Evolutionary conservation across 441 rosid genomes (phyloP).

Genomic region (Viola pubescens): DNA sequence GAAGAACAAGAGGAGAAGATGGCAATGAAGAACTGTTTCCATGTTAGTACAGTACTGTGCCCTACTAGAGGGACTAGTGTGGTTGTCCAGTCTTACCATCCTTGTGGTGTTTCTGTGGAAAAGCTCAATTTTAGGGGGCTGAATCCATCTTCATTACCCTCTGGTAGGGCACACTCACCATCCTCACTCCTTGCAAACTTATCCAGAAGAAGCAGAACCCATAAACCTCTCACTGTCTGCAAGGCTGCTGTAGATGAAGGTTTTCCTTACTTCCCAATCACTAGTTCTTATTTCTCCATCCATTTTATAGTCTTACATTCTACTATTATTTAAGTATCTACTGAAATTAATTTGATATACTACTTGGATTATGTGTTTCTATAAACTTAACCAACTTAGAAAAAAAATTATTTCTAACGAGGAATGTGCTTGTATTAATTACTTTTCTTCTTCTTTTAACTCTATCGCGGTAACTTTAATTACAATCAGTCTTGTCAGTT

Average conservation of each 20-base stretch:
- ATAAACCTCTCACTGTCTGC: constrained; percentile 35
- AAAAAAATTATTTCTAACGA: no score
- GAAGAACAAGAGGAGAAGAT: constrained; percentile 11
- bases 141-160: constrained; percentile 18
- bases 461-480: no score
- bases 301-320: not conserved
- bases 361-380: no score
- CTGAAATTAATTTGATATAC: not conserved
- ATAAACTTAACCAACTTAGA: no score
- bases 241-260: constrained; percentile 59
- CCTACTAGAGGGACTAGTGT: constrained; percentile 20
- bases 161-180: constrained; percentile 10
- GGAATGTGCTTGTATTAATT: no score
- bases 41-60: constrained; percentile 27
- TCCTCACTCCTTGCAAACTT: constrained; percentile 12
- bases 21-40: constrained; percentile 46
- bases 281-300: not conserved
- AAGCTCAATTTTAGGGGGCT: constrained; percentile 29
- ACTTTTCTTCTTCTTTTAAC: no score
- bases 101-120: constrained; percentile 15
- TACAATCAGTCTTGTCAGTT: no score
- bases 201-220: constrained; percentile 19
- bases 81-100: constrained; percentile 2
- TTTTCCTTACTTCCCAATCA: constrained; percentile 1
- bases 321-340: not conserved